Conservation (phyloP, 2,329 filamentous ascomycete genomes). For the Beauveria medogensis region DNA sequence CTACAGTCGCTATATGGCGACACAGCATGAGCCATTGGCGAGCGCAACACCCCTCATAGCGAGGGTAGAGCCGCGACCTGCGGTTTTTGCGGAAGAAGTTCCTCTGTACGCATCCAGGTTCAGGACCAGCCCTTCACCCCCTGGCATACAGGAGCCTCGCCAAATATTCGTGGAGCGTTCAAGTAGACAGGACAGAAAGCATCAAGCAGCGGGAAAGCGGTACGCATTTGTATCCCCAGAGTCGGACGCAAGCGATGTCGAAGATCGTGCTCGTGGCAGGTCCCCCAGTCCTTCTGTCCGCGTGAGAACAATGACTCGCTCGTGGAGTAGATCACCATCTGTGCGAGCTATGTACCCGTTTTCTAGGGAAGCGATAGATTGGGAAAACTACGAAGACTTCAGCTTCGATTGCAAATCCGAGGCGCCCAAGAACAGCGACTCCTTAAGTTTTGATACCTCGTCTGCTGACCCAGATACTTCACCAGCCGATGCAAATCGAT, state of each 20-base stretch:
- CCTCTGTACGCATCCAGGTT: not conserved
- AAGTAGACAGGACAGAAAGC: not conserved
- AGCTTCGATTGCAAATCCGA: slow-evolving; percentile 14
- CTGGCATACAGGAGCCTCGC: not conserved
- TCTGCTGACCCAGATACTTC: slow-evolving; percentile 18
- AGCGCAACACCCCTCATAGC: not conserved
- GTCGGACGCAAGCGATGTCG: not conserved
- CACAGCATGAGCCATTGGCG: not conserved
- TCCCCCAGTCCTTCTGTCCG: not conserved
- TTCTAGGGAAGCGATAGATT: not conserved
- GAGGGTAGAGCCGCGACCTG: not conserved
- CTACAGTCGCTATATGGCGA: not conserved
- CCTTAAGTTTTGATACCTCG: slow-evolving; percentile 22
- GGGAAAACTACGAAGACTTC: slow-evolving; percentile 9
- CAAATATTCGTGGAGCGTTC: not conserved
- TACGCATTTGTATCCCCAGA: not conserved
- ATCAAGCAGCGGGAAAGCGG: not conserved
- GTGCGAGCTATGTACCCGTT: not conserved
- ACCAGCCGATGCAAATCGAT: slow-evolving; percentile 13
- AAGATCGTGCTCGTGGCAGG: not conserved
- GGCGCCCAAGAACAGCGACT: slow-evolving; percentile 19
- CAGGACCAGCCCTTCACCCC: not conserved
- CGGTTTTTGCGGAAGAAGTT: not conserved
- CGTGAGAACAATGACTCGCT: not conserved
- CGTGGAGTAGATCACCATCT: not conserved